These are phyloP conservation scores for Coriolopsis trogii DNA, from an alignment of 1,284 basidiomycete genomes.

Conservation along the genomic window DNA sequence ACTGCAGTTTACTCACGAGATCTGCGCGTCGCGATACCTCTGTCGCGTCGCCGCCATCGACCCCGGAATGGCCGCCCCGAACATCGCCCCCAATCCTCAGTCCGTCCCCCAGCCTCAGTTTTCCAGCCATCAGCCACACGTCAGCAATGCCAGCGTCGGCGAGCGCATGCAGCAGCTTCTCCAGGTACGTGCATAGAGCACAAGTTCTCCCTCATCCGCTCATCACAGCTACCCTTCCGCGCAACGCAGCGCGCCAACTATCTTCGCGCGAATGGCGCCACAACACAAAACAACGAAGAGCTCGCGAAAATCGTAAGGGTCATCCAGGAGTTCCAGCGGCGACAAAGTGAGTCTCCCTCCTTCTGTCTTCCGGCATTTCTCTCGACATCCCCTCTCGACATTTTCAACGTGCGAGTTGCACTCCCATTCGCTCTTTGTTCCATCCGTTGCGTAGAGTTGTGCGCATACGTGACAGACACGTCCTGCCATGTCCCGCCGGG, in stretches of 20 bases:
- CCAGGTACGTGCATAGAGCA: constrained; percentile 32
- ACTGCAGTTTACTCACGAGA: constrained; percentile 27
- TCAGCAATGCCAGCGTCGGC: constrained; percentile 22
- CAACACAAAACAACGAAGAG: constrained; percentile 39
- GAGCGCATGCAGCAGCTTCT: constrained; percentile 32
- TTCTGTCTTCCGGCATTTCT: neutral
- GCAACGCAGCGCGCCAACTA: constrained; percentile 39
- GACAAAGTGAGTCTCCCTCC: constrained; percentile 24
- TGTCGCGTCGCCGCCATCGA: constrained; percentile 26
- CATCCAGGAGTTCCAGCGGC: constrained; percentile 32
- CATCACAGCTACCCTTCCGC: no score
- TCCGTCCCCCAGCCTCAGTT: constrained; percentile 23
- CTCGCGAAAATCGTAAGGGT: constrained; percentile 36
- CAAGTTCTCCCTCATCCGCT: neutral
- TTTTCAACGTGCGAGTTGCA: neutral
- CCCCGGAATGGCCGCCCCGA: constrained; percentile 33
- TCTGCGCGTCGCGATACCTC: constrained; percentile 27
- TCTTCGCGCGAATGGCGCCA: constrained; percentile 36
- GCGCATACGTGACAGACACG: no score
- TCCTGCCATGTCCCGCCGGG: no score
- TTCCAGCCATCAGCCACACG: constrained; percentile 21
- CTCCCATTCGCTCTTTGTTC: neutral
- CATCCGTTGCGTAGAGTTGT: no score
- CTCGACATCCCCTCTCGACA: neutral
- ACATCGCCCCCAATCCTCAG: constrained; percentile 29